Base-by-base conservation (phyloP, 2,329 filamentous ascomycete species). In the Cryphonectria japonica region DNA sequence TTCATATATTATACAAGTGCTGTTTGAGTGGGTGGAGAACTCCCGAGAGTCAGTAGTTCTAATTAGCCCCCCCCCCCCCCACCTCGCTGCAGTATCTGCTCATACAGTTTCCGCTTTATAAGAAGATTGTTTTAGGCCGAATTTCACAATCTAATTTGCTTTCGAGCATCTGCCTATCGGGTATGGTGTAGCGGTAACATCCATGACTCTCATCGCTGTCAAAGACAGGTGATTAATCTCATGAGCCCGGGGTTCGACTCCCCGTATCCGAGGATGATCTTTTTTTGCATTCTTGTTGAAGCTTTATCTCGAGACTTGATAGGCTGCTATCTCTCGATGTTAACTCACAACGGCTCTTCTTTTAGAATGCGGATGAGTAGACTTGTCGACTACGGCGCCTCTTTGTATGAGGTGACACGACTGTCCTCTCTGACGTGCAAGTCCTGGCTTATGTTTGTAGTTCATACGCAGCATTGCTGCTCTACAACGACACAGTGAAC, bases 181-280 rank as follows among this genome's bases (percentile, higher is more conserved):
- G 46, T 50, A 50, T 50, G 46, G 54, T 59, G 54, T 59, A 59
- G 54, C 14, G 54, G 54, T 59, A 59, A 59, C 54, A 59, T 59
- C 29, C 54, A 59, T 32, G 54, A 59, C 54, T 59, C 54, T 59
- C 54, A 59, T 59, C 26, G 29, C 16, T 19, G 54, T 59, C 29
- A 14, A 39, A 61, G 3, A 32, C 54, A 8, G 16, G 13, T 59
- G 26, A 59, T 29, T 19, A 32, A 32, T 59, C 54, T 59, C 54
- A 32, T 59, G 54, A 29, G 54, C 54, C 54, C 54, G 54, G 54
- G 54, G 54, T 59, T 59, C 54, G 54, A 59, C 26, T 32, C 54
- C 54, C 54, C 54, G 54, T 59, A 32, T 59, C 54, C 54, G 54
- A 59, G 54, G 46, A 59, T 19, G 26, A 14, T 57, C 16, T 59